A percentile compares a stretch with the other conserved stretches of the same genome.
Conservation (phyloP, 2,329 filamentous ascomycete genomes). For the Sclerotinia spermophila region DNA sequence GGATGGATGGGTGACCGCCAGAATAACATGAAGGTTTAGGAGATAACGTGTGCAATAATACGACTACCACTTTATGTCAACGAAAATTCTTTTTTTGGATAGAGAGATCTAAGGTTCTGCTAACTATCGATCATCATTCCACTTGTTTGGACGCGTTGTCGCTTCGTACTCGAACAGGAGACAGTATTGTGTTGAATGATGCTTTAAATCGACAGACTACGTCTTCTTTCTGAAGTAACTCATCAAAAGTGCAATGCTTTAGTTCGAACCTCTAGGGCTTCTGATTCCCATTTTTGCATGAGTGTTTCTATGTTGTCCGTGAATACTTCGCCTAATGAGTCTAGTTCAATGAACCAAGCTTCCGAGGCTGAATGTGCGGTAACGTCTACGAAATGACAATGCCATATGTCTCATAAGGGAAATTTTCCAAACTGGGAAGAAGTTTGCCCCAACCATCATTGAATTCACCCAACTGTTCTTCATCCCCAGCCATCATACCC, state of each 20-base stretch:
- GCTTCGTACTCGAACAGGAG: not conserved
- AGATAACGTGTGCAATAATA: not conserved
- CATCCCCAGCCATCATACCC: conserved; percentile 45
- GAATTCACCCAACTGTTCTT: conserved; percentile 57
- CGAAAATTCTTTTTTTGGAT: conserved; percentile 17
- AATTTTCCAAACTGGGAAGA: conserved; percentile 47
- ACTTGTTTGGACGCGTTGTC: not conserved
- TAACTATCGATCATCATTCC: no score
- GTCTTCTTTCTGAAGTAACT: not conserved
- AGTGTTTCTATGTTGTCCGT: not conserved
- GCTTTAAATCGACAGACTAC: not conserved
- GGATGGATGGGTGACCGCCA: not conserved
- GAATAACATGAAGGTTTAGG: not conserved
- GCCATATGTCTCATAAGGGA: conserved; percentile 58
- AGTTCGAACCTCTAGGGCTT: not conserved
- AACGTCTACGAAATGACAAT: conserved; percentile 40
- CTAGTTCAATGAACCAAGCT: not conserved
- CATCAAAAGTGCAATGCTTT: not conserved
- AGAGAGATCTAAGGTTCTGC: conserved; percentile 4
- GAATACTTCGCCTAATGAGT: not conserved
- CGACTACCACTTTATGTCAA: not conserved
- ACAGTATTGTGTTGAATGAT: not conserved
- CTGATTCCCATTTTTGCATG: not conserved
- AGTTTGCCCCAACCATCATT: conserved; percentile 61
- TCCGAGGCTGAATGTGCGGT: not conserved